Evolutionary conservation across 2,329 filamentous ascomycete species (phyloP).

Genomic region (Teratosphaeria destructans): DNA sequence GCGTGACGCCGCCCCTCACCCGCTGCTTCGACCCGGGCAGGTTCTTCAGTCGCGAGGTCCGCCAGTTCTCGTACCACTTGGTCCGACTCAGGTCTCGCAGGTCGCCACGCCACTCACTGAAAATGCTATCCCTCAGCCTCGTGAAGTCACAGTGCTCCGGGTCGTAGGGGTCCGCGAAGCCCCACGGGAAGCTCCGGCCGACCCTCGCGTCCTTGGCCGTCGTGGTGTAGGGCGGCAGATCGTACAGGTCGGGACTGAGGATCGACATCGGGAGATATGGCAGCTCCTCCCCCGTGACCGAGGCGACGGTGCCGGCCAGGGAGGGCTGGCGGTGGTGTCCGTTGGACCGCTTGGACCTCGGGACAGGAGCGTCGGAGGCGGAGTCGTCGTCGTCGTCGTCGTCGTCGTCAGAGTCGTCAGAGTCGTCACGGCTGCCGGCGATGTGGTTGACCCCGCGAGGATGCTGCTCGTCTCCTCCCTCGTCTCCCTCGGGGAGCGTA

Average conservation of each 20-base stretch:
- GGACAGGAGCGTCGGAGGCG: conserved; percentile 20
- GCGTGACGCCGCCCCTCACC: conserved; percentile 26
- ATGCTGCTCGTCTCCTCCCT: conserved; percentile 26
- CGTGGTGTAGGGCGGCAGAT: conserved; percentile 59
- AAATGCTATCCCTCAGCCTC: conserved; percentile 81
- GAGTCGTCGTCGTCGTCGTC: conserved; percentile 18
- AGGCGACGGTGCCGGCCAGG: conserved; percentile 25
- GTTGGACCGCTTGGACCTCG: conserved; percentile 7
- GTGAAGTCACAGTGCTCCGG: conserved; percentile 87
- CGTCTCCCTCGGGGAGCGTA: conserved; percentile 39
- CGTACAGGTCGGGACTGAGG: conserved; percentile 87
- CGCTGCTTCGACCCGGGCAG: conserved; percentile 17
- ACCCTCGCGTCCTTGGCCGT: conserved; percentile 52
- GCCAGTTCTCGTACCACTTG: conserved; percentile 93
- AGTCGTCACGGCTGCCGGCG: conserved; percentile 15
- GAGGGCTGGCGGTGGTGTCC: conserved; percentile 31
- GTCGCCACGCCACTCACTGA: conserved; percentile 85
- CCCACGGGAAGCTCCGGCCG: conserved; percentile 90
- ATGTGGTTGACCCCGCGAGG: conserved; percentile 6
- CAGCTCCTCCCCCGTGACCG: conserved; percentile 32
- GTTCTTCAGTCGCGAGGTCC: conserved; percentile 47
- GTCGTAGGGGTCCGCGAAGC: conserved; percentile 89
- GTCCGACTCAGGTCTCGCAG: conserved; percentile 82
- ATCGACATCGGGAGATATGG: conserved; percentile 83
- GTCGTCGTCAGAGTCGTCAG: conserved; percentile 18